Percentiles rank a stretch among this genome's conserved stretches.
Evolutionary conservation across 2,329 filamentous ascomycete species (phyloP).

Genomic region (Peltaster fructicola): DNA sequence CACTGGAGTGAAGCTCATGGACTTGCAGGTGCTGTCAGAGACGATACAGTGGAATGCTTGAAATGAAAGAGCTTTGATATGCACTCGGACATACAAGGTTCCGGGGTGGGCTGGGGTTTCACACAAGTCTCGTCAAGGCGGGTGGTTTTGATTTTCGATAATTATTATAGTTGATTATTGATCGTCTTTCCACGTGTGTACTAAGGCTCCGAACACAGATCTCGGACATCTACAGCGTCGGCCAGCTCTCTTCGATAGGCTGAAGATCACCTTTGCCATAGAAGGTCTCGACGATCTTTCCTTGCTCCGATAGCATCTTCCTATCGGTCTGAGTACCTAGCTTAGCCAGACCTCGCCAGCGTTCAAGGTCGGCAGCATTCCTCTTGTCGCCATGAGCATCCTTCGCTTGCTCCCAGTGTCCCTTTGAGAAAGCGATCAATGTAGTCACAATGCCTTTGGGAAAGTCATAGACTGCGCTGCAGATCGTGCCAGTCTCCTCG

Average conservation of each 20-base stretch:
- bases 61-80: no score
- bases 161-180: no score
- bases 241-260: conserved; percentile 26
- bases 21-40: no score
- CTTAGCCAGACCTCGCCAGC: conserved; percentile 33
- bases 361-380: conserved; percentile 30
- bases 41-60: no score
- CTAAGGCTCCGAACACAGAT: no score
- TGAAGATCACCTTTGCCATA: conserved; percentile 31
- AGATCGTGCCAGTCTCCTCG: conserved; percentile 41
- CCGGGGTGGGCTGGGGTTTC: no score
- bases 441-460: conserved; percentile 31
- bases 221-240: conserved; percentile 19
- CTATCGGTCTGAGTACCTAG: conserved; percentile 34
- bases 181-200: no score
- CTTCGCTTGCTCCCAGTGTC: conserved; percentile 35
- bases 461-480: conserved; percentile 40
- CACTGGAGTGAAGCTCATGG: no score
- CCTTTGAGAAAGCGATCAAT: conserved; percentile 34
- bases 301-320: conserved; percentile 36
- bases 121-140: no score
- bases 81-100: no score
- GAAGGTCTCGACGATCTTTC: conserved; percentile 32
- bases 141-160: no score
- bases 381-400: conserved; percentile 40